phyloP scores from a whole-genome alignment of 768 basidiomycete genomes.

The Termitomyces sp. region DNA sequence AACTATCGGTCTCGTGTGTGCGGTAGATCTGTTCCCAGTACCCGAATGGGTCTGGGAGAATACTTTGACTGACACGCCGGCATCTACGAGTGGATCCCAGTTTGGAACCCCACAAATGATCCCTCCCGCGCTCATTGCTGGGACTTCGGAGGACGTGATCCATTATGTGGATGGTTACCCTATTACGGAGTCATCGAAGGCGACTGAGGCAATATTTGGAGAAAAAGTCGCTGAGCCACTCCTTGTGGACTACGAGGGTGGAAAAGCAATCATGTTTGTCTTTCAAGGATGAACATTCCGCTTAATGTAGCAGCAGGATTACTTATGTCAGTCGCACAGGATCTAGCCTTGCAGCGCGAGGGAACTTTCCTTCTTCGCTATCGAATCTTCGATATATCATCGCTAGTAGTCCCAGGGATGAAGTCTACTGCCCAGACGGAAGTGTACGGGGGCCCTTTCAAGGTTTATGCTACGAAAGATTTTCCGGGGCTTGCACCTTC shows the following conservation, averaged over 20 bases:
- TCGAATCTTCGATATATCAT: constrained; percentile 62
- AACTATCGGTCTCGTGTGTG: constrained; percentile 63
- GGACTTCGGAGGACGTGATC: constrained; percentile 28
- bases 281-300: constrained; percentile 49
- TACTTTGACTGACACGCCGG: not conserved
- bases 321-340: constrained; percentile 37
- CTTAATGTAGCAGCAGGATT: not conserved
- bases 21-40: constrained; percentile 68
- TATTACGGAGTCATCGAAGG: constrained; percentile 39
- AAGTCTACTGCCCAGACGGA: constrained; percentile 54
- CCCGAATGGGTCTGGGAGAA: constrained; percentile 29
- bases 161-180: constrained; percentile 32
- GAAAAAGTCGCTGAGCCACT: constrained; percentile 60
- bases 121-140: not conserved
- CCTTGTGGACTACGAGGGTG: constrained; percentile 52
- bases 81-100: not conserved
- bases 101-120: not conserved
- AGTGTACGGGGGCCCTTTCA: constrained; percentile 63
- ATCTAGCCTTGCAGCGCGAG: constrained; percentile 65
- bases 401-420: constrained; percentile 29
- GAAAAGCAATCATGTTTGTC: constrained; percentile 56
- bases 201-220: constrained; percentile 56
- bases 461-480: constrained; percentile 71
- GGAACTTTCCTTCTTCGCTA: constrained; percentile 73
- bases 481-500: constrained; percentile 71